These are phyloP conservation scores for Ambrosia trifida DNA, from an alignment of 129 eudicot genomes.

Conservation along the genomic window DNA sequence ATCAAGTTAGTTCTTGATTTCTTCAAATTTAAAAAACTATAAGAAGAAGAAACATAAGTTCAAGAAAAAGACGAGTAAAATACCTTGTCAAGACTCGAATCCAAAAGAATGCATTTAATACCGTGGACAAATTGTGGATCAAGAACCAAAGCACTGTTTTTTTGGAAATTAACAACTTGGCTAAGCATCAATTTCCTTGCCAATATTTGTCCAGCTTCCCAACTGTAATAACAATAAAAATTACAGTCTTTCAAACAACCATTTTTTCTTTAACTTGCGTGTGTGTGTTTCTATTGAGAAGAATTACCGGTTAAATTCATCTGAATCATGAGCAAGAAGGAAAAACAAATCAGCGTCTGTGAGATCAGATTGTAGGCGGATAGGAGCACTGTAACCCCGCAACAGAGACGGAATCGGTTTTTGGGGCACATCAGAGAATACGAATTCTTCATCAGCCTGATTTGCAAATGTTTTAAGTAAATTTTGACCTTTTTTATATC, in stretches of 20 bases:
- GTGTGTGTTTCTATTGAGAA: neutral
- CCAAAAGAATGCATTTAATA: constrained; percentile 64
- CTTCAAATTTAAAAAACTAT: neutral
- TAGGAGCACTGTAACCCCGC: constrained; percentile 93
- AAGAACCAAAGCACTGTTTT: constrained; percentile 60
- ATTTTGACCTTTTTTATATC: neutral
- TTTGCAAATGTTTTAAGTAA: neutral
- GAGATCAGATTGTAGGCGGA: constrained; percentile 88
- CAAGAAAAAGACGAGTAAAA: neutral
- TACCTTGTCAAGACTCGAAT: constrained; percentile 88
- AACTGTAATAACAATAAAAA: constrained; percentile 39
- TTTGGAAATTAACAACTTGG: constrained; percentile 77
- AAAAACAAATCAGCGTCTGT: constrained; percentile 72
- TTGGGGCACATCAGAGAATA: constrained; percentile 65
- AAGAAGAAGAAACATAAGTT: neutral
- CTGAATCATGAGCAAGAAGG: constrained; percentile 98
- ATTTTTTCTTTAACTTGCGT: neutral
- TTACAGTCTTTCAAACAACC: neutral
- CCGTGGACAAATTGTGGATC: constrained; percentile 74
- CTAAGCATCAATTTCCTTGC: constrained; percentile 84
- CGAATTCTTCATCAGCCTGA: constrained; percentile 93
- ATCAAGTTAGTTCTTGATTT: neutral
- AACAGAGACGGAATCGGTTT: constrained; percentile 83
- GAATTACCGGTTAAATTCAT: constrained; percentile 86
- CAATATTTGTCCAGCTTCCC: constrained; percentile 95